Evolutionary conservation across 1,139 yeast species (phyloP).

Genomic region (Kodamaea plutei): DNA sequence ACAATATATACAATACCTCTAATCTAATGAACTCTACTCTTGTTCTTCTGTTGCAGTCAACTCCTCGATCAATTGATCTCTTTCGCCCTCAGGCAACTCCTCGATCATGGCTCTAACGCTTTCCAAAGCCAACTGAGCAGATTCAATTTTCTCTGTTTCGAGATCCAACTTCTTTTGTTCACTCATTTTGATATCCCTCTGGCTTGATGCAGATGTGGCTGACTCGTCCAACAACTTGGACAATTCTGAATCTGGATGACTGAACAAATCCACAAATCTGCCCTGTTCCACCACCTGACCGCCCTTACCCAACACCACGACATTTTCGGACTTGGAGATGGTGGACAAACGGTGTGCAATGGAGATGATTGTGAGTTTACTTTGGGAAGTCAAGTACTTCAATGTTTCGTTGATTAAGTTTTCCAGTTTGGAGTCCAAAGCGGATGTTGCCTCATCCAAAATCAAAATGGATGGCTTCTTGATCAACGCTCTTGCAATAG

Average conservation of each 20-base stretch:
- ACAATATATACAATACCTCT: too few relatives aligned
- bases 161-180: constrained; percentile 23
- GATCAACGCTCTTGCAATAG: constrained; percentile 77
- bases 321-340: constrained; percentile 51
- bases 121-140: constrained; percentile 24
- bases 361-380: constrained; percentile 80
- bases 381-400: constrained; percentile 45
- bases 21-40: too few relatives aligned
- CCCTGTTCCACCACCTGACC: constrained; percentile 44
- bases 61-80: constrained; percentile 26
- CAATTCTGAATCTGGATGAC: constrained; percentile 41
- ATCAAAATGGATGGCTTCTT: constrained; percentile 60
- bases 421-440: constrained; percentile 73
- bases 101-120: constrained; percentile 32
- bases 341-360: constrained; percentile 91
- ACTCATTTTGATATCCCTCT: constrained; percentile 19
- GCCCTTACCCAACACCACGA: constrained; percentile 51
- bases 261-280: constrained; percentile 38
- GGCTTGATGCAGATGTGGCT: not conserved
- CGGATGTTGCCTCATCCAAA: constrained; percentile 78
- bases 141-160: constrained; percentile 26
- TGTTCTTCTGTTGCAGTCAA: too few relatives aligned
- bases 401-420: constrained; percentile 59
- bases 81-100: constrained; percentile 35
- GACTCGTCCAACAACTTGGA: constrained; percentile 43